Evolutionary conservation across 2,329 filamentous ascomycete genomes (phyloP), one percentile per base, ranked within the genome.

Genomic region (Trichothecium roseum): DNA sequence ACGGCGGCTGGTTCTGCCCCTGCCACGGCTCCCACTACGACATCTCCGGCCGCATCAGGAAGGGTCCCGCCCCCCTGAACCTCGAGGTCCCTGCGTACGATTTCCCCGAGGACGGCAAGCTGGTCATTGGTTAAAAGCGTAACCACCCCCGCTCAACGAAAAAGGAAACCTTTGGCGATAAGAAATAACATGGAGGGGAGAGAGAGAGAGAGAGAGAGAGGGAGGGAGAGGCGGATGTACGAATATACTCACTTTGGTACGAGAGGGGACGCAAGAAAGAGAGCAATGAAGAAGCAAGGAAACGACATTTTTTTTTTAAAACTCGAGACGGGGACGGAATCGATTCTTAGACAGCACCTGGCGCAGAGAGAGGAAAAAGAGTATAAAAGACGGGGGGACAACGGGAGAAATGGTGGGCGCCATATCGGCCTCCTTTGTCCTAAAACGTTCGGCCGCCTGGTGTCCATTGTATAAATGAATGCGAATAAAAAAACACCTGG

Each of bases 11-110:
- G 91, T 98, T 98, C 83, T 98, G 91, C 74, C 91, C 91, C 48
- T 98, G 91, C 84, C 91, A 98, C 78, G 91, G 91, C 65, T 95
- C 88, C 51, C 91, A 98, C 75, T 98, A 98, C 78, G 91, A 98
- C 63, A 96, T 98, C 64, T 96, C 88, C 46, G 91, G 91, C 63
- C 87, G 91, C 67, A 85, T 94, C 76, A 81, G 91, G 72, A 95
- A 85, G 77, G 91, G 91, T 48, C 91, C 91, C 45, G 91, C 91
- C 43, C 91, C 91, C 48, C 78, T 98, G 56, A 98, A 98, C 75
- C 79, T 98, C 59, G 91, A 96, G 72, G 79, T 96, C 49, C 91
- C 89, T 48, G 62, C 66, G 55, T 94, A 95, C 73, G 85, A 84
- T 54, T 96, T 98, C 78, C 79, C 85, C 45, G 83, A 89, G 60